Conservation (phyloP, 495 filamentous ascomycete genomes). For the Aspergillus ellipticus region DNA sequence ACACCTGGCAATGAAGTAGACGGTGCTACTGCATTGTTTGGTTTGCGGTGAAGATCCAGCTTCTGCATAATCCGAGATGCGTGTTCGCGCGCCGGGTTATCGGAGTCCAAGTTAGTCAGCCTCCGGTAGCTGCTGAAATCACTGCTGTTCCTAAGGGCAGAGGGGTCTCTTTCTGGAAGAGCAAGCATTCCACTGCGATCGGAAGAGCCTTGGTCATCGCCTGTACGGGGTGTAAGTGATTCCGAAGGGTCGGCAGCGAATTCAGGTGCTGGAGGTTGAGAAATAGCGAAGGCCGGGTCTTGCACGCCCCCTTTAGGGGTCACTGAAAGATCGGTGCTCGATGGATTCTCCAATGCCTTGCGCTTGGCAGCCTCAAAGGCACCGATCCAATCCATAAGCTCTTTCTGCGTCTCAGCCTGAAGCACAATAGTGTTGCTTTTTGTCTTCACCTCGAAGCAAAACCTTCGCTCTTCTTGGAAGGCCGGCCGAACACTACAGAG, state of each 20-base stretch:
- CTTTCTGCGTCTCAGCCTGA: conserved; percentile 87
- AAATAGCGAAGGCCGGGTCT: conserved; percentile 91
- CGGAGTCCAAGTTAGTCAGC: conserved; percentile 43
- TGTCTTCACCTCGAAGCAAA: conserved; percentile 98
- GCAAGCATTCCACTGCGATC: conserved; percentile 66
- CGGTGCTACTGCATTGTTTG: conserved; percentile 47
- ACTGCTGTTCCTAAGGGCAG: conserved; percentile 61
- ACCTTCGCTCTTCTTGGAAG: conserved; percentile 86
- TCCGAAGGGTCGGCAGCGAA: conserved; percentile 77
- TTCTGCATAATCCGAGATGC: conserved; percentile 87
- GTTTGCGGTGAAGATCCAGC: conserved; percentile 82
- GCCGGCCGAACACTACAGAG: conserved; percentile 90
- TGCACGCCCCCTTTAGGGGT: conserved; percentile 51
- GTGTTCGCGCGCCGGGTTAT: conserved; percentile 63
- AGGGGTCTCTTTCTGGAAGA: conserved; percentile 59
- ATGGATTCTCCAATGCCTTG: conserved; percentile 77
- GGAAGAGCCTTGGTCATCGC: conserved; percentile 48
- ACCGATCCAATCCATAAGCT: conserved; percentile 87
- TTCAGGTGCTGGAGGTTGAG: conserved; percentile 79
- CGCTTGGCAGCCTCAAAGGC: conserved; percentile 92
- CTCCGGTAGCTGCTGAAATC: conserved; percentile 56
- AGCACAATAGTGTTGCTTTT: conserved; percentile 87
- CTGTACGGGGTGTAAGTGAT: conserved; percentile 55
- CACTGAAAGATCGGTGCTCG: conserved; percentile 57
- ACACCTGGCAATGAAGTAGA: conserved; percentile 35